Conservation (phyloP, 2,329 filamentous ascomycete species). For the Rhynchosporium secalis region DNA sequence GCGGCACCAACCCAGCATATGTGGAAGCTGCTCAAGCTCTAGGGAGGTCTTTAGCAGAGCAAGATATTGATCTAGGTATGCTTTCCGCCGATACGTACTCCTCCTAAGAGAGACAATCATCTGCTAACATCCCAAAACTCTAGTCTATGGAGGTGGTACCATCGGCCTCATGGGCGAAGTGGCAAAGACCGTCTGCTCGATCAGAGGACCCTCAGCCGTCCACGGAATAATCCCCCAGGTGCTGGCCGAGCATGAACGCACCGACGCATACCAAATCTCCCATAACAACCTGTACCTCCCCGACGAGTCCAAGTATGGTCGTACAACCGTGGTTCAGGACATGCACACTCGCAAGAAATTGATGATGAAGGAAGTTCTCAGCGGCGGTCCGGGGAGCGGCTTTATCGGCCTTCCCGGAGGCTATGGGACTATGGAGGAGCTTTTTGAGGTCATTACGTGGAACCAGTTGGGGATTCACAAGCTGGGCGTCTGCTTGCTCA, state of each 20-base stretch:
- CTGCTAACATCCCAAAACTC: slow-evolving; percentile 38
- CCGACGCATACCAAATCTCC: slow-evolving; percentile 55
- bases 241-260: slow-evolving; percentile 61
- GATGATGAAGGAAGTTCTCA: slow-evolving; percentile 87
- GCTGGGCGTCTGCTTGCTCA: slow-evolving; percentile 76
- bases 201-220: slow-evolving; percentile 77
- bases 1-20: too few relatives aligned
- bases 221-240: slow-evolving; percentile 83
- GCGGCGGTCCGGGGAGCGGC: slow-evolving; percentile 77
- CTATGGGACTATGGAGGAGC: slow-evolving; percentile 93
- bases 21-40: too few relatives aligned
- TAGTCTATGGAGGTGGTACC: slow-evolving; percentile 95
- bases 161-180: slow-evolving; percentile 95
- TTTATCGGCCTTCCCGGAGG: slow-evolving; percentile 89
- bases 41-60: too few relatives aligned
- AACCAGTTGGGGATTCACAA: slow-evolving; percentile 94
- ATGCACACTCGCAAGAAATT: slow-evolving; percentile 96
- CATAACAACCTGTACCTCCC: slow-evolving; percentile 38
- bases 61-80: too few relatives aligned
- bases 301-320: slow-evolving; percentile 64
- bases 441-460: slow-evolving; percentile 90
- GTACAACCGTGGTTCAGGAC: slow-evolving; percentile 84
- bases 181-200: slow-evolving; percentile 78
- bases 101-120: too few relatives aligned
- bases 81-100: too few relatives aligned